Percentiles rank a stretch among this genome's conserved stretches.
Evolutionary conservation across 768 basidiomycete genomes (phyloP).

Genomic region (Melanogaster broomeanus): DNA sequence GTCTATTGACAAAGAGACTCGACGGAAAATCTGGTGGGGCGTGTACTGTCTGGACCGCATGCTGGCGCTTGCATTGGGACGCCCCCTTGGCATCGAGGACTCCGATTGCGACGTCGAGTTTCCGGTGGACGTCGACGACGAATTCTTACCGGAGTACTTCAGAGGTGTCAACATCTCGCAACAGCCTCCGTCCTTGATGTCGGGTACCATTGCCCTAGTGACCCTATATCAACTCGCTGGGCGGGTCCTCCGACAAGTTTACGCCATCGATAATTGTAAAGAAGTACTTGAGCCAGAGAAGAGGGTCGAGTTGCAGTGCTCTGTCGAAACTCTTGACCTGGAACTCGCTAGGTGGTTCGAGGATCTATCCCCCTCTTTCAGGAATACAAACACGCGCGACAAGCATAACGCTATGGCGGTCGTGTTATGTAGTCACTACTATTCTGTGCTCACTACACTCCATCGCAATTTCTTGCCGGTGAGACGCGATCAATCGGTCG

Average conservation of each 20-base stretch:
- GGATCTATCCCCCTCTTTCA: constrained; percentile 71
- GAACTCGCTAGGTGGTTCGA: constrained; percentile 85
- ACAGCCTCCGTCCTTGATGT: constrained; percentile 71
- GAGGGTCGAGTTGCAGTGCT: constrained; percentile 72
- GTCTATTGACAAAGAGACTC: constrained; percentile 83
- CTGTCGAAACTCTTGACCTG: constrained; percentile 76
- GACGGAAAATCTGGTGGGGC: constrained; percentile 93
- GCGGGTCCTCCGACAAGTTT: constrained; percentile 78
- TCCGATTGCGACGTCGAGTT: constrained; percentile 88
- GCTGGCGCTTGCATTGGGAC: constrained; percentile 87
- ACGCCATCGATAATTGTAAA: constrained; percentile 76
- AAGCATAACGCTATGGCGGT: constrained; percentile 86
- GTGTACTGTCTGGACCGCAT: constrained; percentile 90
- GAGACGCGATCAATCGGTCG: constrained; percentile 66
- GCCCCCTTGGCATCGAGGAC: constrained; percentile 88
- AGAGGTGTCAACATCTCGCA: constrained; percentile 58
- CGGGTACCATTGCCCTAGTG: constrained; percentile 74
- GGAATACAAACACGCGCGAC: constrained; percentile 69
- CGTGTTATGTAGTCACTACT: constrained; percentile 86
- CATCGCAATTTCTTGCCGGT: constrained; percentile 88
- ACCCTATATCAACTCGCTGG: constrained; percentile 85
- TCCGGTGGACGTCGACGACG: constrained; percentile 84
- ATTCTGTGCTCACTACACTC: constrained; percentile 82
- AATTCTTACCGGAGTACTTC: constrained; percentile 70
- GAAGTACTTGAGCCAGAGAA: constrained; percentile 73